A percentile compares a stretch with the other conserved stretches of the same genome.
Conservation (phyloP, 805 yeast species). For the Metschnikowia colocasiae region DNA sequence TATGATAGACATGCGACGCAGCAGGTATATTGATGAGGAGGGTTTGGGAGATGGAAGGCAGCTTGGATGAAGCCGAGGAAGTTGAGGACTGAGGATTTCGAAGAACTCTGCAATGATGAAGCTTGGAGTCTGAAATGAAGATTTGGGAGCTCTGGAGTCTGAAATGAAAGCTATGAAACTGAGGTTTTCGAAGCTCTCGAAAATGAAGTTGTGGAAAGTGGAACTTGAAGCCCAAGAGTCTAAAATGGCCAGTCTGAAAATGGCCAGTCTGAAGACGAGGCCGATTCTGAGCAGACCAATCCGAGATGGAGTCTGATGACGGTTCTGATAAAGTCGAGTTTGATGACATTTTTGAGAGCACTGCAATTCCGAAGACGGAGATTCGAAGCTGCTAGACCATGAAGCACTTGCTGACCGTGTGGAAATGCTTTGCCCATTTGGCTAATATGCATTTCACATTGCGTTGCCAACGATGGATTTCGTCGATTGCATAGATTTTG, state of each 20-base stretch:
- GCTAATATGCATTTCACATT: too few relatives aligned
- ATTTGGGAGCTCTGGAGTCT: too few relatives aligned
- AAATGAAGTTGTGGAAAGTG: not conserved
- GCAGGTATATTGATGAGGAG: not conserved
- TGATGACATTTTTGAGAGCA: too few relatives aligned
- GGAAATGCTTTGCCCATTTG: too few relatives aligned
- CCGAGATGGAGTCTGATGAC: not conserved
- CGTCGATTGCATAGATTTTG: too few relatives aligned
- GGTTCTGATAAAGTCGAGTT: not conserved
- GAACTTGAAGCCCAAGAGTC: not conserved
- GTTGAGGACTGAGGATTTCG: not conserved
- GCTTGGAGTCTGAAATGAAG: not conserved
- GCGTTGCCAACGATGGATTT: too few relatives aligned
- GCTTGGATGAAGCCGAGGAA: not conserved
- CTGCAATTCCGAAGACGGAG: not conserved
- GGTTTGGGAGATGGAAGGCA: not conserved
- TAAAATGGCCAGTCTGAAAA: too few relatives aligned
- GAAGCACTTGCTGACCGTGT: not conserved
- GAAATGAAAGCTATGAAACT: not conserved
- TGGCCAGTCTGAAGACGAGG: too few relatives aligned
- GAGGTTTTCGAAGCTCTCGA: slow-evolving; percentile 3
- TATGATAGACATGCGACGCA: not conserved
- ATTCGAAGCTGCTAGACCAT: not conserved
- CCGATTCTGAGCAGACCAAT: too few relatives aligned
- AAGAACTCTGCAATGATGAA: slow-evolving; percentile 8